Conservation (phyloP, 768 basidiomycete species). For the Russula compacta region DNA sequence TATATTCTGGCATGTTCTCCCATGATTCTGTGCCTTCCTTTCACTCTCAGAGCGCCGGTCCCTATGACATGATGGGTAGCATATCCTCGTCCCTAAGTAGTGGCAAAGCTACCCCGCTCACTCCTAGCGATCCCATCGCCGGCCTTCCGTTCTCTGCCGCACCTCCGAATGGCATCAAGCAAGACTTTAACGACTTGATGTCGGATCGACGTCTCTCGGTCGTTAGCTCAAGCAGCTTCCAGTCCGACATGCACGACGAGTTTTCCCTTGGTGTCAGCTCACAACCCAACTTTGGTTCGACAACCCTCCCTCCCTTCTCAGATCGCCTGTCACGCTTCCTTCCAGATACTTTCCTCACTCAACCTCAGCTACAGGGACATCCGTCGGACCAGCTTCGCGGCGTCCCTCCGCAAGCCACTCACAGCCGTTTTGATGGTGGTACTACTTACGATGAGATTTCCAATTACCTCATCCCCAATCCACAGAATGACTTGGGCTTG, state of each 20-base stretch:
- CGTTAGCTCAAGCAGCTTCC: conserved; percentile 39
- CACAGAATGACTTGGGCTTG: conserved; percentile 48
- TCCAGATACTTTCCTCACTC: conserved; percentile 44
- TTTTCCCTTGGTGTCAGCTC: conserved; percentile 42
- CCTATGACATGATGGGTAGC: conserved; percentile 59
- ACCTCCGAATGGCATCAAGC: conserved; percentile 27
- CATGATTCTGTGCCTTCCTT: conserved; percentile 52
- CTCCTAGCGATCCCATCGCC: conserved; percentile 55
- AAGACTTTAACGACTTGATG: conserved; percentile 58
- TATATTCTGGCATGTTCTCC: conserved; percentile 55
- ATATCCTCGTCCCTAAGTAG: conserved; percentile 55
- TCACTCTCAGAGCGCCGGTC: conserved; percentile 39
- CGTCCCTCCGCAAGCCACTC: conserved; percentile 64
- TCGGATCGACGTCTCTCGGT: conserved; percentile 49
- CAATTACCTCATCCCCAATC: conserved; percentile 43
- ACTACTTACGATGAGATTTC: conserved; percentile 51
- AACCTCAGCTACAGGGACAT: conserved; percentile 46
- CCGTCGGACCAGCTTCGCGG: conserved; percentile 51
- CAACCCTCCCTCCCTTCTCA: conserved; percentile 39
- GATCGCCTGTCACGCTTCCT: conserved; percentile 48
- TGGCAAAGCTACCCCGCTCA: conserved; percentile 69
- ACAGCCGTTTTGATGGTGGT: conserved; percentile 47
- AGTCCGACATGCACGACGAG: conserved; percentile 55
- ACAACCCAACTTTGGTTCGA: conserved; percentile 35
- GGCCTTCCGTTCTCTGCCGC: conserved; percentile 45